Evolutionary conservation across 208 protist species (phyloP).

Genomic region (Leishmania amazonensis): DNA sequence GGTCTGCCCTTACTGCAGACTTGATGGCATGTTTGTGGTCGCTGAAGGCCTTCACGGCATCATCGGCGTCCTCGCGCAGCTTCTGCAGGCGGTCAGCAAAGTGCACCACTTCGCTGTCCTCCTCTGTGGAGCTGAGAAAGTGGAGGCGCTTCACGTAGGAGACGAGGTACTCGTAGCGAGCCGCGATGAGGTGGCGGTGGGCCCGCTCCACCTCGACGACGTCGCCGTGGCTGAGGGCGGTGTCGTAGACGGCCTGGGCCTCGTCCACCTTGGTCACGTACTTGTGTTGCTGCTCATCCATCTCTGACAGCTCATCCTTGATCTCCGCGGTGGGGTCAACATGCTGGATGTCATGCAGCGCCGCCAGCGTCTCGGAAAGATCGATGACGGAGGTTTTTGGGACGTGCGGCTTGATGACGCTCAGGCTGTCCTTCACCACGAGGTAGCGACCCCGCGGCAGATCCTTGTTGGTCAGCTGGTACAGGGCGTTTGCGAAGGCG

Average conservation of each 20-base stretch:
- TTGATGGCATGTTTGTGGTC: conserved; percentile 47
- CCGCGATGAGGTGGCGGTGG: conserved; percentile 78
- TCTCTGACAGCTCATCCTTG: conserved; percentile 68
- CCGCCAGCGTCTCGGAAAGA: conserved; percentile 51
- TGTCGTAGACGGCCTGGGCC: conserved; percentile 48
- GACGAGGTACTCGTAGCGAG: conserved; percentile 72
- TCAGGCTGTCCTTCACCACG: conserved; percentile 64
- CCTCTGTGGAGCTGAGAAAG: conserved; percentile 35
- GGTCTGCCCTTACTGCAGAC: conserved; percentile 45
- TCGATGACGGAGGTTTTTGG: conserved; percentile 40
- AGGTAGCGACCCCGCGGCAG: conserved; percentile 67
- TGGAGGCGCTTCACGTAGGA: conserved; percentile 59
- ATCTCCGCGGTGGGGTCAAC: conserved; percentile 61
- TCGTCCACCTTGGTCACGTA: conserved; percentile 47
- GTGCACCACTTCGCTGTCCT: conserved; percentile 41
- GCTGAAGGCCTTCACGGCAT: conserved; percentile 52
- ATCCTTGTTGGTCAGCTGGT: conserved; percentile 42
- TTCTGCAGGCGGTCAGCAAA: conserved; percentile 55
- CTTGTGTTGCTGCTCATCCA: conserved; percentile 44
- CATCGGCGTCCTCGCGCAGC: conserved; percentile 57
- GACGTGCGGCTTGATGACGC: conserved; percentile 50
- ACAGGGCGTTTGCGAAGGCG: conserved; percentile 43
- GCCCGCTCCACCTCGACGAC: conserved; percentile 75
- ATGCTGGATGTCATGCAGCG: conserved; percentile 75
- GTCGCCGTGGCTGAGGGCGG: conserved; percentile 50